phyloP scores from a whole-genome alignment of 768 basidiomycete genomes.

The Russula foetens region DNA sequence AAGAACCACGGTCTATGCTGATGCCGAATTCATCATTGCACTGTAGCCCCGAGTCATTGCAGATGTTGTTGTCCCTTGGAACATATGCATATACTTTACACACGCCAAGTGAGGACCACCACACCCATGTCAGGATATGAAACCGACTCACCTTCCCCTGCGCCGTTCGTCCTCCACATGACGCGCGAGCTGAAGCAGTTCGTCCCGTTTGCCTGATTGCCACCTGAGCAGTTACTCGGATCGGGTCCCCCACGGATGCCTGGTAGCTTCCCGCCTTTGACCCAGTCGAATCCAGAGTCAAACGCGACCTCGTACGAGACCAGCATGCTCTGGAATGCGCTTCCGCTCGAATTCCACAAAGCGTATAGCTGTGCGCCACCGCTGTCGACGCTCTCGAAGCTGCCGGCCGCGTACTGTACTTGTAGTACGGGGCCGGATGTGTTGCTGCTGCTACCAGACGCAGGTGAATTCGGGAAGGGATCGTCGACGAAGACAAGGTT shows the following conservation, averaged over 20 bases:
- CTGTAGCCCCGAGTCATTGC: slow-evolving; percentile 41
- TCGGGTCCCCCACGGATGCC: slow-evolving; percentile 64
- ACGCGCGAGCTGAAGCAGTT: slow-evolving; percentile 68
- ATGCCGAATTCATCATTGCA: slow-evolving; percentile 74
- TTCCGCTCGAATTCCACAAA: slow-evolving; percentile 56
- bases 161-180: slow-evolving; percentile 65
- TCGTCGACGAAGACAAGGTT: slow-evolving; percentile 59
- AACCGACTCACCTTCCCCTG: slow-evolving; percentile 54
- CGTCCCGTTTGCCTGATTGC: slow-evolving; percentile 49
- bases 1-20: slow-evolving; percentile 62
- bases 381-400: slow-evolving; percentile 43
- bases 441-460: slow-evolving; percentile 24
- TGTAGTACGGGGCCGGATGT: slow-evolving; percentile 38
- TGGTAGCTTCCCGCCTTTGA: slow-evolving; percentile 72
- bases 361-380: slow-evolving; percentile 64
- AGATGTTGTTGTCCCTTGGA: slow-evolving; percentile 53
- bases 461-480: slow-evolving; percentile 49
- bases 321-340: slow-evolving; percentile 57
- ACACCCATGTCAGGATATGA: neutral
- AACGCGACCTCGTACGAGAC: slow-evolving; percentile 72
- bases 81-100: slow-evolving; percentile 73
- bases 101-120: slow-evolving; percentile 1
- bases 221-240: slow-evolving; percentile 60
- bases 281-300: slow-evolving; percentile 55
- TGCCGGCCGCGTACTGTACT: slow-evolving; percentile 55